These are phyloP conservation scores for Pseudopyrenochaeta lycopersici DNA, from an alignment of 2,329 filamentous ascomycete genomes.

Conservation along the genomic window DNA sequence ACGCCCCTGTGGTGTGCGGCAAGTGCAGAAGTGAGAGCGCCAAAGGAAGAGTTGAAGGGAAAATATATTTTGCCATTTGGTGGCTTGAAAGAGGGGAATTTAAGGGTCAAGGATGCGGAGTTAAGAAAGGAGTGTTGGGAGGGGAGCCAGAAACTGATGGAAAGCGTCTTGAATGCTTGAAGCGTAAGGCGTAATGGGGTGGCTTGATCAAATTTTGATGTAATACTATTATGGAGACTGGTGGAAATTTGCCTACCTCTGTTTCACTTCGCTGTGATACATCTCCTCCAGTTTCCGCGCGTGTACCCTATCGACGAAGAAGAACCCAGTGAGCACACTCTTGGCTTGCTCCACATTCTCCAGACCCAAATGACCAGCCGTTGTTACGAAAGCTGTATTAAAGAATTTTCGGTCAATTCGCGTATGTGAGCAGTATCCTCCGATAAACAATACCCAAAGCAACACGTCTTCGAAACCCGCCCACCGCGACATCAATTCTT, in stretches of 20 bases:
- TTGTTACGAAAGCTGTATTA: background rate
- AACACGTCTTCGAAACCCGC: background rate
- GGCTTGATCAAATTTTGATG: too few species aligned
- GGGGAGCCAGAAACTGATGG: conserved; percentile 8
- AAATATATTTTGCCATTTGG: conserved; percentile 14
- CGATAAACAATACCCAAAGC: background rate
- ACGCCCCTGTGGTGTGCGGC: conserved; percentile 20
- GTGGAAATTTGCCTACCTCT: background rate
- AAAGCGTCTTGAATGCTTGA: too few species aligned
- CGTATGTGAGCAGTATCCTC: background rate
- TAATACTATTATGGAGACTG: too few species aligned
- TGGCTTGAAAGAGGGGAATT: conserved; percentile 1
- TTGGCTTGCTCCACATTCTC: background rate
- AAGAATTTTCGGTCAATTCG: background rate
- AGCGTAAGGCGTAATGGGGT: too few species aligned
- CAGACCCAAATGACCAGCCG: background rate
- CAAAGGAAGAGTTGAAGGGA: conserved; percentile 8
- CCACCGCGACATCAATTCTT: background rate
- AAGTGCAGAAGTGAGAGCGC: conserved; percentile 12
- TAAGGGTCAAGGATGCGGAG: conserved; percentile 2
- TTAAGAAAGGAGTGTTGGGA: conserved; percentile 13
- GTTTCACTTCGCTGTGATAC: background rate
- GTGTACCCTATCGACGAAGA: conserved; percentile 1
- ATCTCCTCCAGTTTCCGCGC: background rate
- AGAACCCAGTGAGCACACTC: background rate